Evolutionary conservation across 768 basidiomycete genomes (phyloP).

Genomic region (Chalciporus chontae): DNA sequence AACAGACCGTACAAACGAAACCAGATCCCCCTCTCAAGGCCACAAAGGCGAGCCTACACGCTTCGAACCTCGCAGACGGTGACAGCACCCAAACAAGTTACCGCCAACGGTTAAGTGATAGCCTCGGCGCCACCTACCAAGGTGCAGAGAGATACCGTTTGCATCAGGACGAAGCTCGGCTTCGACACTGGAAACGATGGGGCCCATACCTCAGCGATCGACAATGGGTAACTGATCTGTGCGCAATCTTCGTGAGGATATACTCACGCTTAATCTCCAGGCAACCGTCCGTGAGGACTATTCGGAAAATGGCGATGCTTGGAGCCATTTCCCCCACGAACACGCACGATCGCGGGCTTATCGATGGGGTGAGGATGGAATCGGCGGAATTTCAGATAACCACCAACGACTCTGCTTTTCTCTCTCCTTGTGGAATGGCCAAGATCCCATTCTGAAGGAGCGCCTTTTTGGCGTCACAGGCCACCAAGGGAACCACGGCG

Average conservation of each 20-base stretch:
- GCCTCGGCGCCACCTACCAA: constrained; percentile 68
- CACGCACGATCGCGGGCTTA: constrained; percentile 93
- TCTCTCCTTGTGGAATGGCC: constrained; percentile 90
- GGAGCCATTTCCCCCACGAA: constrained; percentile 93
- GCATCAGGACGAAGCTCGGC: constrained; percentile 73
- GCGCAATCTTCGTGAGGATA: not conserved
- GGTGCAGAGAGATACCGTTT: constrained; percentile 83
- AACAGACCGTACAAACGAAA: constrained; percentile 33
- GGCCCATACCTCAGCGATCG: constrained; percentile 96
- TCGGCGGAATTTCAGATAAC: constrained; percentile 96
- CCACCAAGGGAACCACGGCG: constrained; percentile 97
- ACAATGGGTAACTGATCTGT: constrained; percentile 72
- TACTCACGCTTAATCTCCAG: constrained; percentile 39
- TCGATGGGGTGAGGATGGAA: constrained; percentile 98
- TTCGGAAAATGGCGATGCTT: constrained; percentile 92
- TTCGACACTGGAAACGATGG: constrained; percentile 97
- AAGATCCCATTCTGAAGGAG: constrained; percentile 95
- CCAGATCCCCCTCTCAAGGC: constrained; percentile 43
- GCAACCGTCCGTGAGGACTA: constrained; percentile 99
- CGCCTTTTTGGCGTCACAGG: constrained; percentile 95
- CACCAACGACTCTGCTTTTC: constrained; percentile 91
- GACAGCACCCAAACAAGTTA: constrained; percentile 35
- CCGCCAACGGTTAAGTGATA: constrained; percentile 61
- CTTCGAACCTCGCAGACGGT: constrained; percentile 3
- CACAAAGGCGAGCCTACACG: constrained; percentile 29